These are phyloP conservation scores for Hura crepitans DNA, from an alignment of 441 rosid species.

Conservation along the genomic window DNA sequence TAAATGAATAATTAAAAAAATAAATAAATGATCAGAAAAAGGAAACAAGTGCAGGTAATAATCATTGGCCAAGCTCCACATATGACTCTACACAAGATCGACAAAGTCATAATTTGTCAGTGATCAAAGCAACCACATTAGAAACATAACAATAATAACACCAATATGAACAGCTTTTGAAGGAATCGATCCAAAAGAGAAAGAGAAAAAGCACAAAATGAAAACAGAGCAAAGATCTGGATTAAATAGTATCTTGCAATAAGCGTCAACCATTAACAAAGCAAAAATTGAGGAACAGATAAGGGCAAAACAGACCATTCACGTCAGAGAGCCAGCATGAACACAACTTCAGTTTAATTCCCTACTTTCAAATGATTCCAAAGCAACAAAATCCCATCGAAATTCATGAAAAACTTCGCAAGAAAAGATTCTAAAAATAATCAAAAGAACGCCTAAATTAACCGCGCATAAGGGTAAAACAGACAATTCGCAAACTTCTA, in stretches of 20 bases:
- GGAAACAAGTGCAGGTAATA: not conserved
- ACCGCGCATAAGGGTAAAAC: constrained; percentile 11
- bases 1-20: not conserved
- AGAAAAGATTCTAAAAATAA: not conserved
- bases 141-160: too few species aligned
- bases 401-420: not conserved
- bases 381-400: not conserved
- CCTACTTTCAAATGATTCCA: not conserved
- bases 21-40: not conserved
- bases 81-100: not conserved
- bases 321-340: not conserved
- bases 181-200: not conserved
- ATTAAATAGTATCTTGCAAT: not conserved
- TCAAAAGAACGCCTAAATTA: not conserved
- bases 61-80: not conserved
- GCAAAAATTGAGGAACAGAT: not conserved
- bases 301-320: constrained; percentile 27
- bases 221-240: too few species aligned
- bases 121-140: constrained; percentile 28
- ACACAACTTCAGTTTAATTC: not conserved
- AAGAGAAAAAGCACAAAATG: not conserved
- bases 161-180: not conserved
- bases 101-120: not conserved
- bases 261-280: not conserved
- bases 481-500: constrained; percentile 10